phyloP scores from a whole-genome alignment of 106 monocot species.

The Cymbidium sinense region DNA sequence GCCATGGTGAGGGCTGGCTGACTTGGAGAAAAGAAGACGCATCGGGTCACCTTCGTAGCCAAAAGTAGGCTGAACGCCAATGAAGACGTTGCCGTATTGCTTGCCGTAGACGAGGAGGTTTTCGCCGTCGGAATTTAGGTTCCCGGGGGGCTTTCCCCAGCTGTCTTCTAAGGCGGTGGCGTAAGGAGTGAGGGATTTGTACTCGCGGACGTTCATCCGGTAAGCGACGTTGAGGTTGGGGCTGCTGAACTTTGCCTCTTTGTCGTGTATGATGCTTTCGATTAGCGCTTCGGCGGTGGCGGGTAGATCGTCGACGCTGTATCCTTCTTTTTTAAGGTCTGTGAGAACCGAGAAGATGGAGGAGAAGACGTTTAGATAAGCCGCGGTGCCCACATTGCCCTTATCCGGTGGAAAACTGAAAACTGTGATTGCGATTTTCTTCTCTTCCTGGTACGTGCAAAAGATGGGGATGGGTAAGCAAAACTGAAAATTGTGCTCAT shows the following conservation, averaged over 20 bases:
- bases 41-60: constrained; percentile 77
- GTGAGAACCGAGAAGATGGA: constrained; percentile 69
- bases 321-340: constrained; percentile 45
- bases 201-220: constrained; percentile 65
- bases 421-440: constrained; percentile 72
- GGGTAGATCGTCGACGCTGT: constrained; percentile 50
- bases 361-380: constrained; percentile 71
- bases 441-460: constrained; percentile 27
- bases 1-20: constrained; percentile 72
- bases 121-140: constrained; percentile 73
- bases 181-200: constrained; percentile 55
- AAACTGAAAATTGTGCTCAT: too few relatives aligned
- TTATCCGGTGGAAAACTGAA: constrained; percentile 84
- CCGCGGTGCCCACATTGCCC: constrained; percentile 70
- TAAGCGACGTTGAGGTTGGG: constrained; percentile 66
- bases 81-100: constrained; percentile 70
- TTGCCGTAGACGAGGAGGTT: constrained; percentile 63
- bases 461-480: too few relatives aligned
- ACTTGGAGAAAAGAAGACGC: constrained; percentile 73
- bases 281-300: constrained; percentile 49
- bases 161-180: constrained; percentile 43
- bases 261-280: constrained; percentile 64
- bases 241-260: constrained; percentile 65
- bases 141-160: constrained; percentile 79
- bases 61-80: constrained; percentile 71